Percentiles rank a stretch among this genome's conserved stretches.
These are phyloP conservation scores for Elsinoe necatrix DNA, from an alignment of 2,329 filamentous ascomycete genomes.

Conservation along the genomic window DNA sequence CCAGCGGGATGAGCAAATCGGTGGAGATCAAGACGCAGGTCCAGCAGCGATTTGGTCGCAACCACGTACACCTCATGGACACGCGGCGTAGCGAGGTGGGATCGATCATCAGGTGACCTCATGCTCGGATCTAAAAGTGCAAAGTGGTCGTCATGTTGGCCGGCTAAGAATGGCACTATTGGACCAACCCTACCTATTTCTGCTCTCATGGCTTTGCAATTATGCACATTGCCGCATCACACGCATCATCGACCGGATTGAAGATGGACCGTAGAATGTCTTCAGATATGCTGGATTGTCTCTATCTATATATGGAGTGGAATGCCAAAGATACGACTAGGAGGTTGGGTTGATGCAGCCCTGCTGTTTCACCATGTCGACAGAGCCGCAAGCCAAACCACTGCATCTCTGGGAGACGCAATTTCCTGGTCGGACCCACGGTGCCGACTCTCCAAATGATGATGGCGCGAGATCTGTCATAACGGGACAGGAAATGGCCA, in stretches of 20 bases:
- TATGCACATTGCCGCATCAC: constrained; percentile 3
- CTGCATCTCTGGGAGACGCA: constrained; percentile 11
- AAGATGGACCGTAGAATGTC: constrained; percentile 2
- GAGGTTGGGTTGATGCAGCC: neutral
- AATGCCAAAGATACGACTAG: constrained; percentile 1
- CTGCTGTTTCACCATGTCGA: constrained; percentile 3
- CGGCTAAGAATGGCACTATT: constrained; percentile 4
- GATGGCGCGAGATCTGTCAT: constrained; percentile 2
- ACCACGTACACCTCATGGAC: neutral
- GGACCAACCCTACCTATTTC: constrained; percentile 4
- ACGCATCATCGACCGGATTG: neutral
- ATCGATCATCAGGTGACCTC: neutral
- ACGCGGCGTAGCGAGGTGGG: constrained; percentile 1
- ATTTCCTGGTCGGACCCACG: neutral
- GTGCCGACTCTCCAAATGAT: neutral
- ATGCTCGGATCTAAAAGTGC: neutral
- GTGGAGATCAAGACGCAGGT: constrained; percentile 1
- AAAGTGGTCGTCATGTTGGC: neutral
- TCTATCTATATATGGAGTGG: neutral
- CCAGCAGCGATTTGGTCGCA: neutral
- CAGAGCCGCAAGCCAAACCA: constrained; percentile 10
- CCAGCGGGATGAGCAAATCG: constrained; percentile 1
- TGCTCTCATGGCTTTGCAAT: neutral
- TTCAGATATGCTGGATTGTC: neutral
- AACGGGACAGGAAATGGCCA: constrained; percentile 3